Evolutionary conservation across 1,284 basidiomycete species (phyloP).

Genomic region (Apiotrichum gamsii): DNA sequence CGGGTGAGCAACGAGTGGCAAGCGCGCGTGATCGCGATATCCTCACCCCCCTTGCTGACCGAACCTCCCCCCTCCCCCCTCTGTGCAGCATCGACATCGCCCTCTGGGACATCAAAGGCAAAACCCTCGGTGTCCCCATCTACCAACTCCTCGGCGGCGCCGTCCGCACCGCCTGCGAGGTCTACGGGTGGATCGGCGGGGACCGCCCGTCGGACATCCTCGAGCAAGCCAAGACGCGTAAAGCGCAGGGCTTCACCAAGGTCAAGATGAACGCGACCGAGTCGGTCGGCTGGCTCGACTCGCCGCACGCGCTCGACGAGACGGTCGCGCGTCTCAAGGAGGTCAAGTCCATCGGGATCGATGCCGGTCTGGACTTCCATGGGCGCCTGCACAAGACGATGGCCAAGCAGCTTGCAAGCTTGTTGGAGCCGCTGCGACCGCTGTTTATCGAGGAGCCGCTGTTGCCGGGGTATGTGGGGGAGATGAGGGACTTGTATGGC

Average conservation of each 20-base stretch:
- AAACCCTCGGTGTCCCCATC: slow-evolving; percentile 65
- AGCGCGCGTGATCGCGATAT: not conserved
- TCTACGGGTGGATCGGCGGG: slow-evolving; percentile 51
- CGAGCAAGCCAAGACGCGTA: slow-evolving; percentile 57
- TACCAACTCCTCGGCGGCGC: slow-evolving; percentile 70
- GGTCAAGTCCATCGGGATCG: slow-evolving; percentile 59
- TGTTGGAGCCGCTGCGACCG: slow-evolving; percentile 60
- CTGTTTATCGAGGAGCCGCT: slow-evolving; percentile 74
- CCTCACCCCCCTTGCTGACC: too few relatives aligned
- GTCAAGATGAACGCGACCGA: slow-evolving; percentile 61
- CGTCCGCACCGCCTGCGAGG: slow-evolving; percentile 49
- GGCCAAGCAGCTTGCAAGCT: slow-evolving; percentile 66
- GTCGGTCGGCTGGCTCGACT: slow-evolving; percentile 50
- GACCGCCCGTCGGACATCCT: slow-evolving; percentile 62
- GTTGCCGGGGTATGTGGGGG: slow-evolving; percentile 51
- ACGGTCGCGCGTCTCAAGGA: slow-evolving; percentile 60
- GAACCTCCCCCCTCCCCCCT: slow-evolving; percentile 15
- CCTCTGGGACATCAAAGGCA: slow-evolving; percentile 71
- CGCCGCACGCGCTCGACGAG: slow-evolving; percentile 53
- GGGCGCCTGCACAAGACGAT: slow-evolving; percentile 61
- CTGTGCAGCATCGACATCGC: slow-evolving; percentile 53
- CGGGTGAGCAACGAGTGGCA: slow-evolving; percentile 14
- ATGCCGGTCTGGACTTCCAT: slow-evolving; percentile 56
- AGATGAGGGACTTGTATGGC: slow-evolving; percentile 49
- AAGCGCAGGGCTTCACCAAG: slow-evolving; percentile 64